A percentile compares a stretch with the other conserved stretches of the same genome.
Evolutionary conservation across 2,329 filamentous ascomycete species (phyloP).

Genomic region (Aspergillus flavus): DNA sequence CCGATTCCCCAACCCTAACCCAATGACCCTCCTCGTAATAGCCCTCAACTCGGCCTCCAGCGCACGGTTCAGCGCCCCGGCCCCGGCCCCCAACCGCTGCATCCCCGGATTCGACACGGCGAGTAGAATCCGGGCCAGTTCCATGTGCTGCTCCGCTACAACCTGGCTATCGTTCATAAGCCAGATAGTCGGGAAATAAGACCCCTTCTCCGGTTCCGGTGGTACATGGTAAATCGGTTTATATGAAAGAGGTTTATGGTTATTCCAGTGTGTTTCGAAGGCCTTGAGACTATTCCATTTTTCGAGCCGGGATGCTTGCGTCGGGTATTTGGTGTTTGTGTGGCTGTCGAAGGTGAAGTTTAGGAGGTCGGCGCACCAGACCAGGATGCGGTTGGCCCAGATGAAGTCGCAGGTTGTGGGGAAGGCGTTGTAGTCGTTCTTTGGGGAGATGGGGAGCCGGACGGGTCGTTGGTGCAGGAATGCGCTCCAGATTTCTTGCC

Average conservation of each 20-base stretch:
- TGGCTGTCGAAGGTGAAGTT: conserved; percentile 59
- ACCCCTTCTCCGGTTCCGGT: conserved; percentile 30
- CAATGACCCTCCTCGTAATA: not conserved
- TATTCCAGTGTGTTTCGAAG: conserved; percentile 39
- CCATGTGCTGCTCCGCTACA: conserved; percentile 62
- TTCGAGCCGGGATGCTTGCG: not conserved
- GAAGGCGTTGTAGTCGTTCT: conserved; percentile 53
- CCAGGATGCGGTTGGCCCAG: conserved; percentile 64
- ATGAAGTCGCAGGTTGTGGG: conserved; percentile 53
- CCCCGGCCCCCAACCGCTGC: not conserved
- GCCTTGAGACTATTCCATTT: conserved; percentile 32
- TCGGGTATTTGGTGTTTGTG: not conserved
- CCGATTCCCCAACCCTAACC: not conserved
- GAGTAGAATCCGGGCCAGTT: conserved; percentile 60
- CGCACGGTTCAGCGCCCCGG: not conserved
- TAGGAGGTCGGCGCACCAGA: conserved; percentile 64
- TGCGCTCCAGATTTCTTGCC: conserved; percentile 52
- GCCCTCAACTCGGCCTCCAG: not conserved
- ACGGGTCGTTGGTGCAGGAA: conserved; percentile 48
- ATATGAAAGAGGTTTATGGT: conserved; percentile 53
- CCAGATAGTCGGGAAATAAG: conserved; percentile 61
- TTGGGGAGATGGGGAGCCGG: conserved; percentile 55
- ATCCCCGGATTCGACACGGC: conserved; percentile 54
- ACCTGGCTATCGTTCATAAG: conserved; percentile 60
- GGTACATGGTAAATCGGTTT: conserved; percentile 55